phyloP scores from a whole-genome alignment of 805 yeast species.

The Scheffersomyces stipitis region DNA sequence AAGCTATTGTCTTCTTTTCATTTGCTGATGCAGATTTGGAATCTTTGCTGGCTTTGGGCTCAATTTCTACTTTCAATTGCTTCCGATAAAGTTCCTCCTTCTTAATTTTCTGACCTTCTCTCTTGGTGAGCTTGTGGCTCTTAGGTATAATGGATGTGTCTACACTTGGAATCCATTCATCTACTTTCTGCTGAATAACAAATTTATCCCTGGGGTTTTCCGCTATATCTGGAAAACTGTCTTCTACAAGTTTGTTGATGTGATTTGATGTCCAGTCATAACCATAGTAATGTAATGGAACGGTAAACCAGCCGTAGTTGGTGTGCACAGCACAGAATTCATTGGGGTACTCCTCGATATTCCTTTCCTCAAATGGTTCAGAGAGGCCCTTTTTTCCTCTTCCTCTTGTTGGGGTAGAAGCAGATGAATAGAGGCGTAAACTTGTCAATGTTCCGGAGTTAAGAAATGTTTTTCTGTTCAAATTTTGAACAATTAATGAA shows the following conservation, averaged over 20 bases:
- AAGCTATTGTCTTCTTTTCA: no score
- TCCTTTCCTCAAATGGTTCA: no score
- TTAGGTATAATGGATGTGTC: constrained; percentile 10
- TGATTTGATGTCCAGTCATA: constrained; percentile 18
- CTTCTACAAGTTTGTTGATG: constrained; percentile 6
- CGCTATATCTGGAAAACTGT: neutral
- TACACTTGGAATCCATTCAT: constrained; percentile 15
- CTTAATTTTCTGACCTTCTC: constrained; percentile 11
- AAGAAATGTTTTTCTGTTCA: no score
- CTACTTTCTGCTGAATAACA: constrained; percentile 11
- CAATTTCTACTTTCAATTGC: constrained; percentile 23
- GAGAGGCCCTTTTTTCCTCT: no score
- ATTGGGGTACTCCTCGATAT: constrained; percentile 11
- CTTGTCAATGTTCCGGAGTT: no score
- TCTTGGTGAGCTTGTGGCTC: constrained; percentile 9
- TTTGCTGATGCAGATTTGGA: constrained; percentile 3
- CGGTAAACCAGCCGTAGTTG: constrained; percentile 21
- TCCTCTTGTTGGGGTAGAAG: no score
- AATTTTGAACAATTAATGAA: no score
- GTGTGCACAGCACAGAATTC: constrained; percentile 16
- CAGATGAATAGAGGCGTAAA: no score
- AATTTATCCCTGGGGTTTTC: constrained; percentile 2
- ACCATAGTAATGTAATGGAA: constrained; percentile 16
- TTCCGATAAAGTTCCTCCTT: constrained; percentile 19
- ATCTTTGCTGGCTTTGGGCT: constrained; percentile 1